Base-by-base conservation (phyloP, 768 basidiomycete species). In the Rhodosporidiobolus odoratus region DNA sequence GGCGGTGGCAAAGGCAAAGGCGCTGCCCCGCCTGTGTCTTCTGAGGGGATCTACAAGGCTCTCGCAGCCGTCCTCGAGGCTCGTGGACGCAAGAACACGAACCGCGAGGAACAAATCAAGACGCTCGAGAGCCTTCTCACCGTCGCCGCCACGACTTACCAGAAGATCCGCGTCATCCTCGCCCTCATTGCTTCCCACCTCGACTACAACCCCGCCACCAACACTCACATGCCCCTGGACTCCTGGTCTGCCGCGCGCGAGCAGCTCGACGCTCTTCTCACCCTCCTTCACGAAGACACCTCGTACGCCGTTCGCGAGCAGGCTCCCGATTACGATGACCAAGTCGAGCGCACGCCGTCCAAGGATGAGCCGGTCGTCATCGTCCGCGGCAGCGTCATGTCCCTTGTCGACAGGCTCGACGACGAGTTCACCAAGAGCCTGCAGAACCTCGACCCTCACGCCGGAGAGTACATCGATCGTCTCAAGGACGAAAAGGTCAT, bases 51-150 rank as follows among this genome's bases (percentile, higher is more conserved):
- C 69, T 92, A 93, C 84, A 96, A 97, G 81, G 90, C 88, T 69
- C 84, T 99, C 41, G 89, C 92, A 77, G 84, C 88, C 35, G 87
- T 98, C 30, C 88, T 95, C 78, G 96, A 98, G 75, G 91, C 91
- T 57, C 87, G 96, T 66, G 96, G 96, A 19, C 91, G 92, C 81
- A 98, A 98, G 94, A 96, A 96, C 82, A 98, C 96, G 45, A 94
- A 99, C 80, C 88, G 96, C 57, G 85, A 85, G 16, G 95, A 97
- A 80, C 94, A 96, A 84, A 91, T 96, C 75, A 87, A 88, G 69
- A 91, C 92, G 62, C 84, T 98, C 25, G 89, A 93, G 78, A 88
- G 89, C 76, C 84, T 97, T 19, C 83, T 95, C 17, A 88, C 89
- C 76, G 88, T 93, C 10, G 85, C 84, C 19, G n/a, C 57, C 25